A percentile compares a stretch with the other conserved stretches of the same genome.
phyloP scores from a whole-genome alignment of 73 alveolate genomes.

The Paramecium biaurelia region DNA sequence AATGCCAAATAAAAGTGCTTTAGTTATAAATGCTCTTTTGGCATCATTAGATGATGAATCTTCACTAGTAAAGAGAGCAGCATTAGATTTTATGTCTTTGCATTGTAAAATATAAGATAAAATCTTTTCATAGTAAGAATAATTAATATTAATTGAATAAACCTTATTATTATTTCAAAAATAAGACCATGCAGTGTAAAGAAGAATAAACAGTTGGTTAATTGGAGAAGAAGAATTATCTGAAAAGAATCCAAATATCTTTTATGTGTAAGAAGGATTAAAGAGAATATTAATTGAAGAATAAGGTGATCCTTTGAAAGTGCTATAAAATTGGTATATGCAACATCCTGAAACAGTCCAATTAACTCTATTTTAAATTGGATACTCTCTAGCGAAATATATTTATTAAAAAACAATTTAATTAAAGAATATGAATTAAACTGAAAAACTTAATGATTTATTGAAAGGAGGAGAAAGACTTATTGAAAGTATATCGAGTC shows the following conservation, averaged over 20 bases:
- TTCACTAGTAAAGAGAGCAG: constrained; percentile 20
- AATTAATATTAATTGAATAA: background rate
- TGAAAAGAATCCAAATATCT: background rate
- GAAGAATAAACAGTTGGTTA: constrained; percentile 48
- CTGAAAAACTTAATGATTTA: background rate
- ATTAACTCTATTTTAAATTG: constrained; percentile 21
- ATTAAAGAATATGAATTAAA: background rate
- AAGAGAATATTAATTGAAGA: constrained; percentile 4
- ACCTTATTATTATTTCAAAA: background rate
- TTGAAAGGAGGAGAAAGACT: constrained; percentile 39
- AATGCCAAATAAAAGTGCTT: constrained; percentile 41
- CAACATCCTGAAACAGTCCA: constrained; percentile 37
- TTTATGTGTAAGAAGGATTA: background rate
- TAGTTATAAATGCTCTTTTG: constrained; percentile 24
- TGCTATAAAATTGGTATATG: constrained; percentile 45
- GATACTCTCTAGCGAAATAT: background rate
- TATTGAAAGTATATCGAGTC: constrained; percentile 12
- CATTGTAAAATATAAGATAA: constrained; percentile 5
- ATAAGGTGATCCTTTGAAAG: background rate
- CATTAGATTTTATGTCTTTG: constrained; percentile 36
- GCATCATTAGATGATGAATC: constrained; percentile 49
- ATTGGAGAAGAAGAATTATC: constrained; percentile 9
- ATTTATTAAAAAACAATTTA: background rate
- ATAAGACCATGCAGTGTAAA: constrained; percentile 28
- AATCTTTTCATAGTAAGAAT: background rate